phyloP scores from a whole-genome alignment of 768 basidiomycete species.

The Suillus subaureus region DNA sequence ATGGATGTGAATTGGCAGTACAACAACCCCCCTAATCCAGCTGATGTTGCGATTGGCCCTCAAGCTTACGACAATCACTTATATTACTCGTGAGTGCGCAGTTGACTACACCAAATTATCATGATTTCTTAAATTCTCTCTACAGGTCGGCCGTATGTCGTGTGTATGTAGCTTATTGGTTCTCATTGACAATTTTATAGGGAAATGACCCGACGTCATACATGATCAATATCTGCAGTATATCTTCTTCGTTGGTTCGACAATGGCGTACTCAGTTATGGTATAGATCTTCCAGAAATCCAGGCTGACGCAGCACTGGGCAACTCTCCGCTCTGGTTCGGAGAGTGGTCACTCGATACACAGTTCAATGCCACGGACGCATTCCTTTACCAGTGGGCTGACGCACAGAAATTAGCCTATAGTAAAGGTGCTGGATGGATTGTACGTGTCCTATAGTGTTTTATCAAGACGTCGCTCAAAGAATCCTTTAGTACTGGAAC shows the following conservation, averaged over 20 bases:
- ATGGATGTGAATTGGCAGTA: constrained; percentile 84
- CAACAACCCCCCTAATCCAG: constrained; percentile 70
- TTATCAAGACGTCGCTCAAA: not conserved
- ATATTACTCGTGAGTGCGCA: constrained; percentile 62
- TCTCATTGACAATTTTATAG: constrained; percentile 32
- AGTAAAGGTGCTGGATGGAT: constrained; percentile 66
- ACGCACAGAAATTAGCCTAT: too few species aligned
- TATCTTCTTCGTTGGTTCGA: constrained; percentile 22
- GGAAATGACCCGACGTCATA: constrained; percentile 73
- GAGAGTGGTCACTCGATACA: constrained; percentile 65
- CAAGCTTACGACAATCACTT: constrained; percentile 80
- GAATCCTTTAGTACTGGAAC: constrained; percentile 58
- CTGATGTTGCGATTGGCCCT: constrained; percentile 66
- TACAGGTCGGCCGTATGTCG: constrained; percentile 58
- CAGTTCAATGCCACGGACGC: constrained; percentile 63
- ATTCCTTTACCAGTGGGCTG: constrained; percentile 70
- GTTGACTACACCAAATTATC: not conserved
- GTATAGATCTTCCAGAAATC: constrained; percentile 60
- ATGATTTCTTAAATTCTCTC: constrained; percentile 3
- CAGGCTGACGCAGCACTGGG: constrained; percentile 45
- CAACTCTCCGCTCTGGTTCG: constrained; percentile 55
- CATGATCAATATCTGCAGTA: constrained; percentile 70
- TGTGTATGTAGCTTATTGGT: too few species aligned
- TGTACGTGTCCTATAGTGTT: constrained; percentile 40
- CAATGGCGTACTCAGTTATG: not conserved